Conservation (phyloP, 2,329 filamentous ascomycete species). For the Calonectria naviculata region DNA sequence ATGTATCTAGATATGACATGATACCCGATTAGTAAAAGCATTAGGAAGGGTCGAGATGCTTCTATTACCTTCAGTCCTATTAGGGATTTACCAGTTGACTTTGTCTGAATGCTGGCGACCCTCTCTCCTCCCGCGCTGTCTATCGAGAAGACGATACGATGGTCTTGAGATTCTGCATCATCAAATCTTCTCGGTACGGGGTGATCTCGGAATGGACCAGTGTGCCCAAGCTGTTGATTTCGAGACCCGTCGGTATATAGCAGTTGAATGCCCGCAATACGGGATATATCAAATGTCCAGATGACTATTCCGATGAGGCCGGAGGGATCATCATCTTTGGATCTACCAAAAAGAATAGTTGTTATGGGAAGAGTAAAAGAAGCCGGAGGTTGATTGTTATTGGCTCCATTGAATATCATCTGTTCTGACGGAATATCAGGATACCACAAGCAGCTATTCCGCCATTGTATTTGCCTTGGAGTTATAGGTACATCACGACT, state of each 20-base stretch:
- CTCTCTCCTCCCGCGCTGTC: conserved; percentile 19
- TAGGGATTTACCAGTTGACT: neutral
- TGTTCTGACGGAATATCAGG: conserved; percentile 13
- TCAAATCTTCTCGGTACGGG: neutral
- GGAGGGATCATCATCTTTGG: neutral
- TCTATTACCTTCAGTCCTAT: conserved; percentile 21
- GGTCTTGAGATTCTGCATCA: neutral
- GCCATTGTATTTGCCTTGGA: neutral
- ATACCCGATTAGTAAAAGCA: neutral
- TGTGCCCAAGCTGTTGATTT: conserved; percentile 16
- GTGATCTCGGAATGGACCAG: conserved; percentile 5
- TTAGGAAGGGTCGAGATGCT: neutral
- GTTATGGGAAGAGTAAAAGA: neutral
- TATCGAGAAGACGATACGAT: conserved; percentile 2
- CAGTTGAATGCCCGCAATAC: conserved; percentile 24
- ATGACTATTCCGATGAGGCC: conserved; percentile 15
- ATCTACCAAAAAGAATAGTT: conserved; percentile 21
- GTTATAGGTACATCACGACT: conserved; percentile 2
- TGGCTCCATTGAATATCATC: conserved; percentile 14
- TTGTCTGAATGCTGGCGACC: conserved; percentile 13
- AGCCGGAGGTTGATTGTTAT: neutral
- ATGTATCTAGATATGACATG: conserved; percentile 3
- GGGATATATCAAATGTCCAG: conserved; percentile 12
- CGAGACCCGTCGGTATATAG: conserved; percentile 4
- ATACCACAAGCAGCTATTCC: conserved; percentile 25